These are phyloP conservation scores for Magnusiomyces suaveolens DNA, from an alignment of 1,139 yeast species.

Conservation along the genomic window DNA sequence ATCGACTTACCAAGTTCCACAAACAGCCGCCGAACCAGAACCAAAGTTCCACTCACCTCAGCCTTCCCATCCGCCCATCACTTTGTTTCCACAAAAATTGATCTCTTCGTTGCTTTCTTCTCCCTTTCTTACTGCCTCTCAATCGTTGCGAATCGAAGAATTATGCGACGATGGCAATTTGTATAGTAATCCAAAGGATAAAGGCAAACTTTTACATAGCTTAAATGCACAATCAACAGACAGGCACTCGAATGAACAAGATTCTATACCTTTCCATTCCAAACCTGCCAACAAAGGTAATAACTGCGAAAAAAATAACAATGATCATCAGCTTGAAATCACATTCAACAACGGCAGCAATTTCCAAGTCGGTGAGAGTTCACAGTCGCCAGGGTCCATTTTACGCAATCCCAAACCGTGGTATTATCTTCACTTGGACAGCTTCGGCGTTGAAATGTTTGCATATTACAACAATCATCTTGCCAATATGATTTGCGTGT, in stretches of 20 bases:
- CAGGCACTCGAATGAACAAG: not conserved
- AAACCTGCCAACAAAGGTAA: not conserved
- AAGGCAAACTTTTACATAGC: not conserved
- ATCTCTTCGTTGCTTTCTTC: not conserved
- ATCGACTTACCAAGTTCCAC: not conserved
- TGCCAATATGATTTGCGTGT: conserved; percentile 51
- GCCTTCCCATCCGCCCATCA: not conserved
- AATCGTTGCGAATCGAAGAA: conserved; percentile 1
- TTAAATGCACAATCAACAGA: not conserved
- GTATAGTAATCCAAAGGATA: not conserved
- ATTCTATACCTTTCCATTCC: no score
- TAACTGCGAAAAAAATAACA: not conserved
- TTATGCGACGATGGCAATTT: not conserved
- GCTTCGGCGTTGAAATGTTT: conserved; percentile 44
- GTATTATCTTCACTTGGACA: conserved; percentile 31
- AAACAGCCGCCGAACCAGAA: not conserved
- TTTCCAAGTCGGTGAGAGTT: not conserved
- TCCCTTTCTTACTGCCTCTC: not conserved
- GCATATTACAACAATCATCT: conserved; percentile 57
- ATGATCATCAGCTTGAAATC: not conserved
- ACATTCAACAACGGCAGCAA: not conserved
- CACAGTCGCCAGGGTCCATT: not conserved
- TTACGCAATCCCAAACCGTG: conserved; percentile 11
- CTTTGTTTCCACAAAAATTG: not conserved
- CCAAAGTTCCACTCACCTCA: not conserved